These are phyloP conservation scores for Pseudomonodictys pantanalensis DNA, from an alignment of 495 filamentous ascomycete genomes.

Conservation along the genomic window DNA sequence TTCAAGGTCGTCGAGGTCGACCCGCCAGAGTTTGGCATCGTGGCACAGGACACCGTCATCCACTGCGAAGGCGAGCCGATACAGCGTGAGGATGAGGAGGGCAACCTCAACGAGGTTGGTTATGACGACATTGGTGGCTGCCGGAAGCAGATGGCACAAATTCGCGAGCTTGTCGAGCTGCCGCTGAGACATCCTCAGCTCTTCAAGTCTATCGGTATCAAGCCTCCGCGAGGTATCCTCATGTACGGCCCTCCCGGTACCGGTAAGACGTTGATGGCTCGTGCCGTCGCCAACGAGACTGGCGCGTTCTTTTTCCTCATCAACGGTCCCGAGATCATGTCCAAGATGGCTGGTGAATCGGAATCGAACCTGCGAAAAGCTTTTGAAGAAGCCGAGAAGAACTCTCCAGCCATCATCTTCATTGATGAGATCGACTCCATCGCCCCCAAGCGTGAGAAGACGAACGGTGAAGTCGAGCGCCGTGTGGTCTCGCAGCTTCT, in stretches of 20 bases:
- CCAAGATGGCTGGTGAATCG: slow-evolving; percentile 98
- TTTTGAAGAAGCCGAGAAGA: slow-evolving; percentile 99
- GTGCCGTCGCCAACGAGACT: slow-evolving; percentile 97
- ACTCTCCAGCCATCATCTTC: slow-evolving; percentile 98
- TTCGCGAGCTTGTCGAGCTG: slow-evolving; percentile 95
- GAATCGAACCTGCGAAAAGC: slow-evolving; percentile 97
- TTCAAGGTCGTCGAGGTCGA: slow-evolving; percentile 99
- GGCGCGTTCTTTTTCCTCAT: slow-evolving; percentile 99
- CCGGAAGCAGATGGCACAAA: slow-evolving; percentile 99
- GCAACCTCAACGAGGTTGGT: slow-evolving; percentile 96
- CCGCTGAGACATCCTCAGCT: slow-evolving; percentile 94
- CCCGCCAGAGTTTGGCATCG: slow-evolving; percentile 95
- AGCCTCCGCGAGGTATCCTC: slow-evolving; percentile 96
- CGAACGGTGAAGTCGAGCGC: slow-evolving; percentile 97
- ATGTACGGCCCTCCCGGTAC: slow-evolving; percentile 98
- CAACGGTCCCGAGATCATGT: slow-evolving; percentile 99
- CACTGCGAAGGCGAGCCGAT: slow-evolving; percentile 99
- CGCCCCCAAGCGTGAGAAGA: slow-evolving; percentile 99
- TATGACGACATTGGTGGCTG: slow-evolving; percentile 99
- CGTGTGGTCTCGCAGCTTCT: slow-evolving; percentile 97
- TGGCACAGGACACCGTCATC: slow-evolving; percentile 96
- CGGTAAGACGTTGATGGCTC: slow-evolving; percentile 98
- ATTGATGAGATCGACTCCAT: slow-evolving; percentile 99
- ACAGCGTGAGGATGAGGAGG: slow-evolving; percentile 97
- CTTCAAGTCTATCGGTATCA: slow-evolving; percentile 99